Conservation (phyloP, 257 asterid species). For the Primulina eburnea region DNA sequence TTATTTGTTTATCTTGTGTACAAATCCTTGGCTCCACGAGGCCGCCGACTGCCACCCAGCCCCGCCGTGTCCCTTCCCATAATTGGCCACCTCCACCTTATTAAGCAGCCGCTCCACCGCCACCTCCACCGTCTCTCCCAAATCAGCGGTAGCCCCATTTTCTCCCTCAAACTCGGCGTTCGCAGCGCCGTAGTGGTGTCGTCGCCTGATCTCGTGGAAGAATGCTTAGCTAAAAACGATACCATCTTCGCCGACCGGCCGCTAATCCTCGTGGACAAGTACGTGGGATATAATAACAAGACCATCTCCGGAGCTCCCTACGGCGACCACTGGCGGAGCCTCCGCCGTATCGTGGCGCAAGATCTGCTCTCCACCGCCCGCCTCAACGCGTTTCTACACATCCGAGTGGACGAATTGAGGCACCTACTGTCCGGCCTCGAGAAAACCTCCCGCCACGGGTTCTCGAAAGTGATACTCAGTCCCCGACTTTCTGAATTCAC, state of each 20-base stretch:
- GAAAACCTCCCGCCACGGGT: neutral
- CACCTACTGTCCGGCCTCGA: conserved; percentile 17
- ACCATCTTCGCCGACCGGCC: conserved; percentile 32
- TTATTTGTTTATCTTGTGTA: conserved; percentile 3
- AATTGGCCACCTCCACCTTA: conserved; percentile 43
- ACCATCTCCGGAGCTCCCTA: conserved; percentile 28
- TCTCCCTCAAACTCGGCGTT: conserved; percentile 34
- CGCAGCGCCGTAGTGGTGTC: conserved; percentile 36
- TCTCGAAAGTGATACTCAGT: conserved; percentile 14
- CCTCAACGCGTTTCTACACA: conserved; percentile 15
- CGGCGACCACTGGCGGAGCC: conserved; percentile 34
- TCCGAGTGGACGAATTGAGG: conserved; percentile 27
- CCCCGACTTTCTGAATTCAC: conserved; percentile 24
- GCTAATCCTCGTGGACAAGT: conserved; percentile 6
- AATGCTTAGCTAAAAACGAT: conserved; percentile 41
- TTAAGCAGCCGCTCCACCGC: conserved; percentile 35
- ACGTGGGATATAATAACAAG: conserved; percentile 32
- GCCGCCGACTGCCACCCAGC: conserved; percentile 23
- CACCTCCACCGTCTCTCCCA: conserved; percentile 27
- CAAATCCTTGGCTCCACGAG: conserved; percentile 12
- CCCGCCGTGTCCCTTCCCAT: conserved; percentile 34
- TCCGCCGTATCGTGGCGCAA: conserved; percentile 31
- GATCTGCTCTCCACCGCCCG: conserved; percentile 36
- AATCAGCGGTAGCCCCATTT: conserved; percentile 30
- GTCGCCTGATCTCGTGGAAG: conserved; percentile 27